phyloP scores from a whole-genome alignment of 2,329 filamentous ascomycete species.

The Ceratocystis albifundus region DNA sequence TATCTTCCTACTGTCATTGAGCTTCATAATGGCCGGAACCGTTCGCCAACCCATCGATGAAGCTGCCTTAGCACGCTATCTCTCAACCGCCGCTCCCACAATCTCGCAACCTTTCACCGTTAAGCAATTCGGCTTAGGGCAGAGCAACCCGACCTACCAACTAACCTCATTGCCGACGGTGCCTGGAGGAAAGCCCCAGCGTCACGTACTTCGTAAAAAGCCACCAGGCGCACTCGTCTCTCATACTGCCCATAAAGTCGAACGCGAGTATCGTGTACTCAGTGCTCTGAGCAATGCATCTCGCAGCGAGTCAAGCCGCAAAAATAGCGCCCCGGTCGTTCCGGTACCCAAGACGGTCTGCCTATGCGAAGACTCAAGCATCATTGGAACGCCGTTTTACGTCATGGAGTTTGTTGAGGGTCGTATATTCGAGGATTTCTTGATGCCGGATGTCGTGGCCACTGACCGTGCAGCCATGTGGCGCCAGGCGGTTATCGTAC shows the following conservation, averaged over 20 bases:
- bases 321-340: conserved; percentile 46
- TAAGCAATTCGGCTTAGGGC: conserved; percentile 80
- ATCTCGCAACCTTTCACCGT: conserved; percentile 14
- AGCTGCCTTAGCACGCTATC: conserved; percentile 64
- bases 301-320: conserved; percentile 30
- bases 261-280: conserved; percentile 88
- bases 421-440: conserved; percentile 81
- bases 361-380: conserved; percentile 67
- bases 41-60: conserved; percentile 87
- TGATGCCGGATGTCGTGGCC: conserved; percentile 59
- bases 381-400: conserved; percentile 89
- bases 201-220: conserved; percentile 93
- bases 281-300: conserved; percentile 52
- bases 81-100: conserved; percentile 31
- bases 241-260: conserved; percentile 89
- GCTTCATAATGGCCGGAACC: conserved; percentile 58
- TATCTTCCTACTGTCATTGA: not conserved
- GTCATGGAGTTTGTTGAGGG: conserved; percentile 94
- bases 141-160: conserved; percentile 95
- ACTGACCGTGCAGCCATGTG: conserved; percentile 61
- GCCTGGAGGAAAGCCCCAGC: conserved; percentile 42
- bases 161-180: conserved; percentile 46
- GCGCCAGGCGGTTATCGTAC: conserved; percentile 68
- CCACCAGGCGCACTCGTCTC: conserved; percentile 89
- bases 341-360: conserved; percentile 74